phyloP scores from a whole-genome alignment of 805 yeast genomes.

The Ogataea saltuana region DNA sequence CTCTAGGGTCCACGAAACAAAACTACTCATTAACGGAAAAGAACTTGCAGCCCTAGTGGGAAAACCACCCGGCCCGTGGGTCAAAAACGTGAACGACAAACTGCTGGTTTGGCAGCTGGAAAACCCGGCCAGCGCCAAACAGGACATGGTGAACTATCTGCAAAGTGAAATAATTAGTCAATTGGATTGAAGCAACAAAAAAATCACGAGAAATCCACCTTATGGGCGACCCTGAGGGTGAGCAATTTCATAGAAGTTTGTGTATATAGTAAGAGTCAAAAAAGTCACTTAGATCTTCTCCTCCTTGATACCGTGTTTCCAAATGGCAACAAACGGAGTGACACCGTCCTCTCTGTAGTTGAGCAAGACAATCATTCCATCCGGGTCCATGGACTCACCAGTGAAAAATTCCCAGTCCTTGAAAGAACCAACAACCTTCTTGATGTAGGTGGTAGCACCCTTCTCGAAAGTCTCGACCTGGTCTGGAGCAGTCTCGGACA shows the following conservation, averaged over 20 bases:
- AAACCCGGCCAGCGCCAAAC: slow-evolving; percentile 55
- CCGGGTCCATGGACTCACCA: slow-evolving; percentile 99
- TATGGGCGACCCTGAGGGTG: no score
- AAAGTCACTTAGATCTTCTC: slow-evolving; percentile 76
- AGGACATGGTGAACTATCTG: slow-evolving; percentile 54
- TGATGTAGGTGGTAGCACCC: slow-evolving; percentile 95
- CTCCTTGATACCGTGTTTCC: slow-evolving; percentile 97
- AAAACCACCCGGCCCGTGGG: slow-evolving; percentile 86
- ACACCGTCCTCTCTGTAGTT: slow-evolving; percentile 99
- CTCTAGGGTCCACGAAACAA: slow-evolving; percentile 47
- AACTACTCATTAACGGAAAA: slow-evolving; percentile 78
- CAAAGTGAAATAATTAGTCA: slow-evolving; percentile 8
- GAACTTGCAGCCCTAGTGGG: slow-evolving; percentile 51
- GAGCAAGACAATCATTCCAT: slow-evolving; percentile 95
- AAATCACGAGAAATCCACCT: no score
- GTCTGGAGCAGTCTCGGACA: slow-evolving; percentile 89
- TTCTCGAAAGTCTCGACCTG: slow-evolving; percentile 87
- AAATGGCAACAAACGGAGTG: slow-evolving; percentile 95
- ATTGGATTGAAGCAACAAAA: slow-evolving; percentile 7
- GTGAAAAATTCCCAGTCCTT: slow-evolving; percentile 99
- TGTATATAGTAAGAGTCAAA: no score
- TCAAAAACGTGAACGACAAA: slow-evolving; percentile 54
- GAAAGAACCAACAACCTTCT: slow-evolving; percentile 94
- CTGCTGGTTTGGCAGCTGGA: slow-evolving; percentile 78
- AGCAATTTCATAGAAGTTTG: neutral